Percentiles rank a stretch among this genome's conserved stretches.
phyloP scores from a whole-genome alignment of 257 asterid genomes.

The Solanum pimpinellifolium region DNA sequence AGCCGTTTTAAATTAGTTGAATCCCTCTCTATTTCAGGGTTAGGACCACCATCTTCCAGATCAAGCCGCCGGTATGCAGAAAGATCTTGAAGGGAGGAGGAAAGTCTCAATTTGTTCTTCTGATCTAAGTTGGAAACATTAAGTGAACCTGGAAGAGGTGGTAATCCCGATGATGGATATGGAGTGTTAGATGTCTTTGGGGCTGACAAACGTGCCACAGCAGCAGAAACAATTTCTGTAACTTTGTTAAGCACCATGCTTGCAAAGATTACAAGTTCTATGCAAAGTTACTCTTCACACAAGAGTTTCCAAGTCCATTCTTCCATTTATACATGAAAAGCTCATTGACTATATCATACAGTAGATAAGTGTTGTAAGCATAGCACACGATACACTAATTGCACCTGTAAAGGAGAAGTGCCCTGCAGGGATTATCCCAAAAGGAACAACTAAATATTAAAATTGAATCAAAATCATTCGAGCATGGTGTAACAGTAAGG shows the following conservation, averaged over 20 bases:
- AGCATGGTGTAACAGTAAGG: not conserved
- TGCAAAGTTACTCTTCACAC: not conserved
- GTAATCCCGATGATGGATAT: constrained; percentile 46
- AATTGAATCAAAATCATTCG: not conserved
- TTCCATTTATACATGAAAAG: not conserved
- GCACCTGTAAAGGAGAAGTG: not conserved
- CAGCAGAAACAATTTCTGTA: constrained; percentile 44
- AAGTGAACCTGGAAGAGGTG: constrained; percentile 48
- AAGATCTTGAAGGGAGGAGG: constrained; percentile 88
- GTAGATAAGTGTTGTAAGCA: not conserved
- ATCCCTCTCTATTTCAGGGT: constrained; percentile 27
- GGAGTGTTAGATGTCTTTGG: constrained; percentile 35
- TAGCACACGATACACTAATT: not conserved
- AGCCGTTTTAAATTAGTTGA: constrained; percentile 21
- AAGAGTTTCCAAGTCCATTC: not conserved
- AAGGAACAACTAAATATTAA: not conserved
- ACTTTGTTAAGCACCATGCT: constrained; percentile 55
- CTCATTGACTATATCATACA: not conserved
- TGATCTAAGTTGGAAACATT: constrained; percentile 30
- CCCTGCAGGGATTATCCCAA: not conserved
- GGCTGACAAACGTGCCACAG: constrained; percentile 33
- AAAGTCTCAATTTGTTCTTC: constrained; percentile 45
- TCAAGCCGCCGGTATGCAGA: constrained; percentile 49
- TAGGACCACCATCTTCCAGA: constrained; percentile 39
- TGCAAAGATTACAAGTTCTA: constrained; percentile 8